Evolutionary conservation across 441 rosid species (phyloP).

Genomic region (Mallotus japonicus): DNA sequence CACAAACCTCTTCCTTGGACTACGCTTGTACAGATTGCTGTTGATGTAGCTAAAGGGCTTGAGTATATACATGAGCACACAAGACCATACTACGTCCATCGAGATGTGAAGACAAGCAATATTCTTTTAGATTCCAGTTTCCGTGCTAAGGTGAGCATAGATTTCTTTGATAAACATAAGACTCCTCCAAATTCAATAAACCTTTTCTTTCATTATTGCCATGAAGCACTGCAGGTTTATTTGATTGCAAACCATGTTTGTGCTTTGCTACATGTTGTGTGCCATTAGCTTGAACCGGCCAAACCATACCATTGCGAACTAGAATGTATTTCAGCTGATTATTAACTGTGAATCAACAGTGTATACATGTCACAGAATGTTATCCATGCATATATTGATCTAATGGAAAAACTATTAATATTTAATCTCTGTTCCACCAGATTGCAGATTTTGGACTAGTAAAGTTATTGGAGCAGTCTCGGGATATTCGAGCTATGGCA

Average conservation of each 20-base stretch:
- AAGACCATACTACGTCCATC: conserved; percentile 32
- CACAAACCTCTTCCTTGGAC: conserved; percentile 32
- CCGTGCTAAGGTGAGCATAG: conserved; percentile 30
- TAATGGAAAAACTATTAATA: neutral
- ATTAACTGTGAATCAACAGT: too few relatives aligned
- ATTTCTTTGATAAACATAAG: neutral
- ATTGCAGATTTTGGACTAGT: conserved; percentile 37
- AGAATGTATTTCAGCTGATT: too few relatives aligned
- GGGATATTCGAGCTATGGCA: conserved; percentile 27
- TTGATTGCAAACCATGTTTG: too few relatives aligned
- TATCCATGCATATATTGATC: too few relatives aligned
- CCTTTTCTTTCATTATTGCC: too few relatives aligned
- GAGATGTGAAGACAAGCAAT: conserved; percentile 39
- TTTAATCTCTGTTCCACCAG: conserved; percentile 23
- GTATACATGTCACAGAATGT: too few relatives aligned
- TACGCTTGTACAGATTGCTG: conserved; percentile 30
- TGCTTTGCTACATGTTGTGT: too few relatives aligned
- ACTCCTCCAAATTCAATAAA: neutral
- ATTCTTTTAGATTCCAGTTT: conserved; percentile 36
- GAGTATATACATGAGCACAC: conserved; percentile 34
- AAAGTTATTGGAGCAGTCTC: conserved; percentile 31
- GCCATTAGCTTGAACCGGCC: too few relatives aligned
- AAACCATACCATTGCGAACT: too few relatives aligned
- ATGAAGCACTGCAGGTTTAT: too few relatives aligned
- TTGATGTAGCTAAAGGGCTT: conserved; percentile 36